phyloP scores from a whole-genome alignment of 352 stramenopile species.

The Globisporangium camurandrum region DNA sequence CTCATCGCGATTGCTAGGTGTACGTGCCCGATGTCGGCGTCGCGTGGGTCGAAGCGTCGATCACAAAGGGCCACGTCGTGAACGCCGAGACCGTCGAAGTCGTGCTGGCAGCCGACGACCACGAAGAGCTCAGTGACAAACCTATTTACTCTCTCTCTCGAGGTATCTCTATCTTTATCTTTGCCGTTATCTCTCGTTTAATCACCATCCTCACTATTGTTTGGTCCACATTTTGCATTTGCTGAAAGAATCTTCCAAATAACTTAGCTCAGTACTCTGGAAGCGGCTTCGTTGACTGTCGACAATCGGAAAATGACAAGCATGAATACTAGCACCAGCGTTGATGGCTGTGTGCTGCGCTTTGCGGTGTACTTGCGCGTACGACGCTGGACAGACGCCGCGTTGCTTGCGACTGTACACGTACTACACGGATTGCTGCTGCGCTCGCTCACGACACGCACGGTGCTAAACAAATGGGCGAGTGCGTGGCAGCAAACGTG shows the following conservation, averaged over 20 bases:
- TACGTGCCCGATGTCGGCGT: too few relatives aligned
- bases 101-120: slow-evolving; percentile 56
- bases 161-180: too few relatives aligned
- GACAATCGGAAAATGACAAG: too few relatives aligned
- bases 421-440: slow-evolving; percentile 27
- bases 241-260: too few relatives aligned
- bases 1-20: too few relatives aligned
- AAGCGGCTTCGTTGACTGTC: too few relatives aligned
- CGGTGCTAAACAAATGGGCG: slow-evolving; percentile 41
- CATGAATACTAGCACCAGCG: too few relatives aligned
- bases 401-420: slow-evolving; percentile 17
- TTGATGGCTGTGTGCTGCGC: slow-evolving; percentile 6
- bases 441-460: slow-evolving; percentile 17
- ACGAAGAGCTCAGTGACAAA: slow-evolving; percentile 55
- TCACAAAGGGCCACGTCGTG: slow-evolving; percentile 76
- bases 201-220: too few relatives aligned
- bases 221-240: too few relatives aligned
- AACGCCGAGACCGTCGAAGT: slow-evolving; percentile 79
- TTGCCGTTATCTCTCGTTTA: too few relatives aligned
- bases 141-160: too few relatives aligned
- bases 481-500: slow-evolving; percentile 39
- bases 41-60: slow-evolving; percentile 80
- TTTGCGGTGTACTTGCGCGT: slow-evolving; percentile 32
- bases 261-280: too few relatives aligned
- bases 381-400: slow-evolving; percentile 40